Evolutionary conservation across 345 rosid genomes (phyloP), one percentile per base, ranked within the genome.

Genomic region (Trapa incisa): DNA sequence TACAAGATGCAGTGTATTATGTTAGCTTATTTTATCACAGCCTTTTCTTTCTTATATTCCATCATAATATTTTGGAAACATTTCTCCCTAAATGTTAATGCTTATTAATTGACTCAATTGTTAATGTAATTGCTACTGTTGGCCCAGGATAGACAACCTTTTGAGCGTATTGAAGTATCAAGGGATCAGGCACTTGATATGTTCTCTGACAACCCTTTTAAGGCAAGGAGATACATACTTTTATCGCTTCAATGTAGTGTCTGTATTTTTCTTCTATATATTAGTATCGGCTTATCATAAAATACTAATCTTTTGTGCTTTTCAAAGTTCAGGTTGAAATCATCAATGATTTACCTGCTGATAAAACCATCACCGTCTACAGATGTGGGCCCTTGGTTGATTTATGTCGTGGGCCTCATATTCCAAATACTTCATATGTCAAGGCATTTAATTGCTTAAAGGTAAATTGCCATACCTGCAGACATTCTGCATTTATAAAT

Each of bases 391-490:
- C 96, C 48, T 76, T 91, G 82, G 92, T 91, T 56, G 99, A 95
- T 80, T 76, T 95, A 70, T 95, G 99, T 71, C 97, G 99, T 72
- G 97, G 99, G 52, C 99, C 99, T 63, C 99, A 95, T 79, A 95
- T 95, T 79, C 99, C 99, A 35, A 95, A 83, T 74, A 95, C 99
- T 68, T 89, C 99, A 33, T 95, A 87, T 74, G 99, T 84, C 48
- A 91, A 95, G 80, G 97, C 96, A 70, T 80, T 94, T 83, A 87
- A 85, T 48, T 91, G 97, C 76, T 77, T 94, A 80, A 94, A 86
- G 96, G 99, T 94, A 69, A 53, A 66, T 16, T 73, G 42, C 36
- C 64, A 50, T 74, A 53, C 42, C 39, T 67, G 63, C 35, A 58
- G 15, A 22, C 2, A 32, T 32, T 6, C 38, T 58, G 2, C 35